Conservation (phyloP, 805 yeast species). For the Monosporozyma aerobia region DNA sequence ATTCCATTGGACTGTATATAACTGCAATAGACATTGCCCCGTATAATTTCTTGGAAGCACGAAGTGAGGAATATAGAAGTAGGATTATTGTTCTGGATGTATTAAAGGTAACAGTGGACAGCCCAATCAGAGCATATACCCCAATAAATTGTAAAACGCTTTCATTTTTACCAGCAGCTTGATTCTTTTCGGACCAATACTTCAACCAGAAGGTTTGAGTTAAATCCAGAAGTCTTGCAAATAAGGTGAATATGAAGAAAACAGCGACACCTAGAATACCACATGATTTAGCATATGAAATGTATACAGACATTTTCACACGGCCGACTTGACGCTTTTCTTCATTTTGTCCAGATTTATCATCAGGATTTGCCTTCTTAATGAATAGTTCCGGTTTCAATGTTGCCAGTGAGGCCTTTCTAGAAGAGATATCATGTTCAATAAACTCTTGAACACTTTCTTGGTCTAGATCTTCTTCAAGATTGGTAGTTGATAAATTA, state of each 20-base stretch:
- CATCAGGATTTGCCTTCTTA: conserved; percentile 21
- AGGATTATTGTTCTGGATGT: conserved; percentile 39
- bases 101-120: conserved; percentile 41
- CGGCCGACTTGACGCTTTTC: conserved; percentile 53
- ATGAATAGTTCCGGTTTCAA: conserved; percentile 36
- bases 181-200: conserved; percentile 53
- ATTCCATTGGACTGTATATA: conserved; percentile 52
- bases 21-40: conserved; percentile 47
- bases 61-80: conserved; percentile 45
- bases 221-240: conserved; percentile 31
- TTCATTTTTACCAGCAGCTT: conserved; percentile 34
- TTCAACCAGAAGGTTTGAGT: conserved; percentile 56
- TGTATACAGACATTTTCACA: conserved; percentile 46
- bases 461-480: conserved; percentile 12
- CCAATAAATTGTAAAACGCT: conserved; percentile 40
- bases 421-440: conserved; percentile 15
- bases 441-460: conserved; percentile 6
- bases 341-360: conserved; percentile 38
- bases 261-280: conserved; percentile 40
- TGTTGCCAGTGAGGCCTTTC: conserved; percentile 60
- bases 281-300: conserved; percentile 52
- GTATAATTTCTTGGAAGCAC: conserved; percentile 48
- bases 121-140: conserved; percentile 48
- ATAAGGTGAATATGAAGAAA: conserved; percentile 31
- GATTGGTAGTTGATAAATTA: not conserved